Conservation (phyloP, 192 early-diverging fungal species). For the Umbelopsis isabellina region DNA sequence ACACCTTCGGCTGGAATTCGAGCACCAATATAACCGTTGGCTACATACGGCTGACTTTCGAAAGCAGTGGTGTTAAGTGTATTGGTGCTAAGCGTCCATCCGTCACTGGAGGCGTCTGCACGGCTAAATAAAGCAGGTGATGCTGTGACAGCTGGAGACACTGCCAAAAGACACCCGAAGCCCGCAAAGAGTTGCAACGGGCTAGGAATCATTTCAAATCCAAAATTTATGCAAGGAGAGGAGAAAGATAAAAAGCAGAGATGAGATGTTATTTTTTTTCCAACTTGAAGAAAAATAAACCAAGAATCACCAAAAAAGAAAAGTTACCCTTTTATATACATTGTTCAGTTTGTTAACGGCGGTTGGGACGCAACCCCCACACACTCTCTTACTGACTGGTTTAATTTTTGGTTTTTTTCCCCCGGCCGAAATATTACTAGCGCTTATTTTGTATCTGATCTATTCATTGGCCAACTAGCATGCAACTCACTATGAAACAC, state of each 20-base stretch:
- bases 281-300: too few relatives aligned
- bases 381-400: too few relatives aligned
- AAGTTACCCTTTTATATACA: too few relatives aligned
- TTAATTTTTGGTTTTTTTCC: too few relatives aligned
- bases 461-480: too few relatives aligned
- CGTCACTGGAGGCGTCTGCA: constrained; percentile 18
- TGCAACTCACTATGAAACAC: too few relatives aligned
- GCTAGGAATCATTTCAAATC: background rate
- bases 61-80: constrained; percentile 36
- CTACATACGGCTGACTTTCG: constrained; percentile 33
- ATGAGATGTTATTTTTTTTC: background rate
- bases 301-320: too few relatives aligned
- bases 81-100: constrained; percentile 35
- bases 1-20: constrained; percentile 38
- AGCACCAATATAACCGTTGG: constrained; percentile 44
- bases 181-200: background rate
- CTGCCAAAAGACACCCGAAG: constrained; percentile 2
- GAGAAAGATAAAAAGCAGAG: background rate
- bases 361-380: too few relatives aligned
- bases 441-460: too few relatives aligned
- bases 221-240: background rate
- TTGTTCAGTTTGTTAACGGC: too few relatives aligned
- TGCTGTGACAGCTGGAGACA: constrained; percentile 1
- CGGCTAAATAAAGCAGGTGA: background rate
- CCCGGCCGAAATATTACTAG: too few relatives aligned